Evolutionary conservation across 768 basidiomycete species (phyloP).

Genomic region (Tylopilus subfusipes): DNA sequence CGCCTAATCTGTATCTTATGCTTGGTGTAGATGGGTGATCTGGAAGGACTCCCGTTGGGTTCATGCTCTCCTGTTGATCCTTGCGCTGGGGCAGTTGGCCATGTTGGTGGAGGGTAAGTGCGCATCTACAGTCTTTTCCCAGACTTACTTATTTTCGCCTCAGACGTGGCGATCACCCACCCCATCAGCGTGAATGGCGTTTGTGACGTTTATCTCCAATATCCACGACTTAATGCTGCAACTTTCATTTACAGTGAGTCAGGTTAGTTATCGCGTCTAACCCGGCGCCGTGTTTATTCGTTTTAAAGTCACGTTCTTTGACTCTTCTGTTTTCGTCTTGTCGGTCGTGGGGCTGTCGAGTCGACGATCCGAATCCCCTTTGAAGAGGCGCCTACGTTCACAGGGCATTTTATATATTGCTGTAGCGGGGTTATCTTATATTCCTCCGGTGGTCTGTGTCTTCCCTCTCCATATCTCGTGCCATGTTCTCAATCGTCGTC

Average conservation of each 20-base stretch:
- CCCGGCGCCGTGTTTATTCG: not conserved
- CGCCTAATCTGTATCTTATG: not conserved
- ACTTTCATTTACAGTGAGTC: constrained; percentile 16
- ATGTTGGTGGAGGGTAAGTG: constrained; percentile 11
- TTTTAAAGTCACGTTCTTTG: constrained; percentile 13
- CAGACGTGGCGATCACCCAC: constrained; percentile 2
- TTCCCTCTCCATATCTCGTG: not conserved
- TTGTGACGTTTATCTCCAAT: not conserved
- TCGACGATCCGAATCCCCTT: constrained; percentile 5
- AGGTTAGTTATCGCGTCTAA: not conserved
- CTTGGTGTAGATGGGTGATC: constrained; percentile 20
- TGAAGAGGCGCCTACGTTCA: constrained; percentile 12
- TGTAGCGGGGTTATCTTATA: constrained; percentile 10
- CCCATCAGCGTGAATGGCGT: not conserved
- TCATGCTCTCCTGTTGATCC: constrained; percentile 7
- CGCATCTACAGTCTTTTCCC: not conserved
- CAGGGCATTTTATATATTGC: constrained; percentile 21
- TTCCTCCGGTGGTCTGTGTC: constrained; percentile 10
- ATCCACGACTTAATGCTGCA: not conserved
- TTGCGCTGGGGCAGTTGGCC: constrained; percentile 19
- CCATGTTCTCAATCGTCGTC: not conserved
- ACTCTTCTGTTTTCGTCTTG: constrained; percentile 21
- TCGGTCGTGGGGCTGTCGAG: constrained; percentile 14
- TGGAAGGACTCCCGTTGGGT: constrained; percentile 21
- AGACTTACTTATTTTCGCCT: not conserved